Conservation (phyloP, 2,329 filamentous ascomycete genomes). For the Trichocomaceae sp. region DNA sequence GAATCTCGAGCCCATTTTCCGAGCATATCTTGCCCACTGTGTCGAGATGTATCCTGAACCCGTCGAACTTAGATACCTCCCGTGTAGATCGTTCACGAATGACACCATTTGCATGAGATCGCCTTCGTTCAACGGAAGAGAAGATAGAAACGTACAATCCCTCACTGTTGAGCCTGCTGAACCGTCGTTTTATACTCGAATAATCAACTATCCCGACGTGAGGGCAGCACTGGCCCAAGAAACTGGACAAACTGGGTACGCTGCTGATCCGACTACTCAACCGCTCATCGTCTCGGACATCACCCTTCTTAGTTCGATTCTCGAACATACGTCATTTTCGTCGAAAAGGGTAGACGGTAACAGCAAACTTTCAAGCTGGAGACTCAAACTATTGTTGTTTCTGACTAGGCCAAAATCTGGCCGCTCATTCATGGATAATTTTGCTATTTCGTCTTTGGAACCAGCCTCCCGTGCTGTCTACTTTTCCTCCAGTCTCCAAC, state of each 20-base stretch:
- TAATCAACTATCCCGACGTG: neutral
- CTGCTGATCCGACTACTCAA: neutral
- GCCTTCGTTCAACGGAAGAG: neutral
- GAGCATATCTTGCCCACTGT: neutral
- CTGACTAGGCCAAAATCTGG: neutral
- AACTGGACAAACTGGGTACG: neutral
- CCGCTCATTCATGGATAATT: constrained; percentile 1
- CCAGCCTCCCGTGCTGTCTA: neutral
- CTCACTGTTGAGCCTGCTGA: constrained; percentile 2
- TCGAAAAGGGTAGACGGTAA: neutral
- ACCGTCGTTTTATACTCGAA: constrained; percentile 2
- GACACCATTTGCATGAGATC: neutral
- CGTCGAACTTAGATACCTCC: constrained; percentile 3
- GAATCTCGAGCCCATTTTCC: neutral
- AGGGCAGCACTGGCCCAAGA: neutral
- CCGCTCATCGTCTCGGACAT: neutral
- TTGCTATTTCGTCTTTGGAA: neutral
- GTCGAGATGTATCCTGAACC: neutral
- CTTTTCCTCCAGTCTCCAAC: neutral
- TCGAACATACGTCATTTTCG: neutral
- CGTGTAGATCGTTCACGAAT: constrained; percentile 3
- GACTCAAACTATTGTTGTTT: neutral
- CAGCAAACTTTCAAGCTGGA: neutral
- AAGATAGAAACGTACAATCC: neutral
- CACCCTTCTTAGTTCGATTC: neutral